Conservation (phyloP, 768 basidiomycete genomes). For the Scleroderma citrinum region DNA sequence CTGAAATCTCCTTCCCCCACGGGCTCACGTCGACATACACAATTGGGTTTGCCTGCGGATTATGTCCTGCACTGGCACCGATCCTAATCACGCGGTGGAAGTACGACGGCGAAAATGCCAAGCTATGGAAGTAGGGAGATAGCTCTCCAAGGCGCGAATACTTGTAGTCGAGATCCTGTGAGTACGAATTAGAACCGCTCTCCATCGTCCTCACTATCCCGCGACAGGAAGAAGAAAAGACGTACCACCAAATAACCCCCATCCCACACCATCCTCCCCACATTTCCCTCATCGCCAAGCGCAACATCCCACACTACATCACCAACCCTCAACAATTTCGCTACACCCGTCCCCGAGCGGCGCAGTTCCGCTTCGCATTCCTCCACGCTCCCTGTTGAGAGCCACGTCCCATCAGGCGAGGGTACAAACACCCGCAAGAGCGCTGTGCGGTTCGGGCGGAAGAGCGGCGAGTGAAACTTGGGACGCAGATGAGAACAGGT, state of each 20-base stretch:
- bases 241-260: conserved; percentile 82
- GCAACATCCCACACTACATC: conserved; percentile 88
- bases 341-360: conserved; percentile 49
- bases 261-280: conserved; percentile 82
- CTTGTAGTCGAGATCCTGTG: conserved; percentile 78
- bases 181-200: conserved; percentile 1
- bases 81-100: conserved; percentile 82
- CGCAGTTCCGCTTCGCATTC: conserved; percentile 80
- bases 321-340: conserved; percentile 58
- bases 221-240: conserved; percentile 9
- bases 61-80: conserved; percentile 23
- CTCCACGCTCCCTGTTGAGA: conserved; percentile 73
- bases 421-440: conserved; percentile 79
- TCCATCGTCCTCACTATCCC: not conserved
- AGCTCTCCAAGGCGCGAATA: conserved; percentile 73
- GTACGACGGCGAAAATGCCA: conserved; percentile 83
- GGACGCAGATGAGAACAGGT: not conserved
- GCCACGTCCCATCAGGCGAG: conserved; percentile 81
- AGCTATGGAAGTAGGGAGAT: conserved; percentile 71
- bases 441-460: conserved; percentile 66
- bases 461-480: conserved; percentile 64
- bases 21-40: conserved; percentile 69
- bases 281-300: conserved; percentile 80
- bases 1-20: conserved; percentile 74
- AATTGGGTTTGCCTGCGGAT: conserved; percentile 53